phyloP scores from a whole-genome alignment of 768 basidiomycete genomes.

The Cystofilobasidium macerans region DNA sequence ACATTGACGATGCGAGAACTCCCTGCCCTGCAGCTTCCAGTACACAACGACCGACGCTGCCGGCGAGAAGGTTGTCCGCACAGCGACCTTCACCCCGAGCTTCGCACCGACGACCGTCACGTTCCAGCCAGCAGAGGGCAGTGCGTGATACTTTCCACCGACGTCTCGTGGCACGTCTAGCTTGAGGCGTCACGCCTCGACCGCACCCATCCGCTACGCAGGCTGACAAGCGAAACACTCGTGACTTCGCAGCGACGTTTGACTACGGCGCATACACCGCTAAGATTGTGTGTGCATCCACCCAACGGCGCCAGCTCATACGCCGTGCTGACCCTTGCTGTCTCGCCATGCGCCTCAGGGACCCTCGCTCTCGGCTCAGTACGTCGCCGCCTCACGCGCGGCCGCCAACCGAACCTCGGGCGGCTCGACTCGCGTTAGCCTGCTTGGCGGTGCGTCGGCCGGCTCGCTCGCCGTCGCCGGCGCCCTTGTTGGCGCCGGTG shows the following conservation, averaged over 20 bases:
- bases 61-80: slow-evolving; percentile 13
- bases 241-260: no score
- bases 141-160: neutral
- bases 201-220: no score
- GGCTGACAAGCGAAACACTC: no score
- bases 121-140: slow-evolving; percentile 2
- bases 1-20: neutral
- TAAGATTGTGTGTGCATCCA: no score
- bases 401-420: neutral
- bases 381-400: no score
- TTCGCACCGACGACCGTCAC: slow-evolving; percentile 17
- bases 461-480: neutral
- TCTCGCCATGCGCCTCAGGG: neutral
- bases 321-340: no score
- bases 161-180: no score
- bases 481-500: neutral
- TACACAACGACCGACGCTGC: slow-evolving; percentile 19
- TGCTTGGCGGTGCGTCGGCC: neutral
- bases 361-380: neutral
- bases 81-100: slow-evolving; percentile 16
- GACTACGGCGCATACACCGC: no score
- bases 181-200: no score
- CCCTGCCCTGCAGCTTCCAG: neutral
- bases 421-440: neutral
- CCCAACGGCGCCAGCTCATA: no score